Base-by-base conservation (phyloP, 345 rosid genomes). In the Eucalyptus cloeziana region DNA sequence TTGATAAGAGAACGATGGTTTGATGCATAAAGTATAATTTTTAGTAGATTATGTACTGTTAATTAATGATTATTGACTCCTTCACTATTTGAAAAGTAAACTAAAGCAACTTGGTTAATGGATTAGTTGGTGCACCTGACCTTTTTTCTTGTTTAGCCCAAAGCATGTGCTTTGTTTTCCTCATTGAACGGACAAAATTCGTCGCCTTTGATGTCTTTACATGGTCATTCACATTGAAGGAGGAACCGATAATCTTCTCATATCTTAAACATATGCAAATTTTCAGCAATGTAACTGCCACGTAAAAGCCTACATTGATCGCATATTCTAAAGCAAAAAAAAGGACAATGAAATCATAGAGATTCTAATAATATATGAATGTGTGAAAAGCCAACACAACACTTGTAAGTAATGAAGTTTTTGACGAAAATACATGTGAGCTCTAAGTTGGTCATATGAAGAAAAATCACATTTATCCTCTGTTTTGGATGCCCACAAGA, bases 371-470 rank as follows among this genome's bases (percentile, higher is more conserved):
- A 24, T 25, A 58, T 25, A 58, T 11, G 30, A 25, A 25, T 58
- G 64, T 1, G 13, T 2, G n/a, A 25, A 58, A 58, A 58, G 64
- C n/a, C n/a, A 25, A 58, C 64, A 58, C 5, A 25, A 25, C 64
- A 58, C n/a, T 58, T 1, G 2, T 58, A 58, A 25, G 14, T 5
- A 58, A 58, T 58, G 64, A 58, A 58, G n/a, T 58, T 58, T 58
- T 58, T 58, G 7, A 25, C 1, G 6, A 58, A 58, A 10, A 58
- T 58, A 58, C 1, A 1, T 1, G n/a, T 58, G n/a, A 2, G 3
- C 64, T 58, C 64, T 10, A 25, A 58, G 3, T 25, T 25, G 13
- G 7, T 58, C 64, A 25, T 58, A 25, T 25, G 64, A 4, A 58
- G n/a, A 58, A 58, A 58, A 25, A 25, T 58, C 64, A 58, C 64